Conservation (phyloP, 2,329 filamentous ascomycete genomes). For the Colletotrichum sp. region DNA sequence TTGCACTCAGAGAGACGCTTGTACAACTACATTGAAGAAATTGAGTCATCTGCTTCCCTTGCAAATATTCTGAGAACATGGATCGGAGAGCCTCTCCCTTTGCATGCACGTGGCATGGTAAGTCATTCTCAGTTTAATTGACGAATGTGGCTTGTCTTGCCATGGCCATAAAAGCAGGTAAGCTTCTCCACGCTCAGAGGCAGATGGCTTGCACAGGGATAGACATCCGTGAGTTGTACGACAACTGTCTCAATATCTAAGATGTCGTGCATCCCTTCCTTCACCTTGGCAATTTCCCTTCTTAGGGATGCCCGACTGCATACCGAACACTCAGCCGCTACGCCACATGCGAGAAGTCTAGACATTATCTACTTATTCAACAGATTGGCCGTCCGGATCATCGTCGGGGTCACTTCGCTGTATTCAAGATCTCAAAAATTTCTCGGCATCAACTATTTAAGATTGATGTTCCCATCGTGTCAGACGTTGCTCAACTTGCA, state of each 20-base stretch:
- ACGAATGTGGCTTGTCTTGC: neutral
- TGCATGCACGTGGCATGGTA: too few relatives aligned
- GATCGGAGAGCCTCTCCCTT: neutral
- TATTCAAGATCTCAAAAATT: neutral
- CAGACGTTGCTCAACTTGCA: neutral
- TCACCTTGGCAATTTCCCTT: neutral
- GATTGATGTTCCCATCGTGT: neutral
- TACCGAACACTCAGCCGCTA: neutral
- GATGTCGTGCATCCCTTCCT: neutral
- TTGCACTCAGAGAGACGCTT: neutral
- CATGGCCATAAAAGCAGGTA: neutral
- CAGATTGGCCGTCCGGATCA: neutral
- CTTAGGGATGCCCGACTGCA: neutral
- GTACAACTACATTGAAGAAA: neutral
- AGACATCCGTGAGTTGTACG: neutral
- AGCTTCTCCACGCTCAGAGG: neutral
- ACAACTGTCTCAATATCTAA: neutral
- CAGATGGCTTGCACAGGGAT: neutral
- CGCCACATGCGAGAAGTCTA: neutral
- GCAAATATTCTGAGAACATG: neutral
- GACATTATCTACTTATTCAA: neutral
- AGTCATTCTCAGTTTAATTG: neutral
- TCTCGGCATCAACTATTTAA: slow-evolving; percentile 23
- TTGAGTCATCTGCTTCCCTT: neutral
- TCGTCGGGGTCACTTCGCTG: neutral